Evolutionary conservation across 176 grass and related monocot genomes (phyloP), one percentile per base, ranked within the genome.

Genomic region (Aechmea fasciata): DNA sequence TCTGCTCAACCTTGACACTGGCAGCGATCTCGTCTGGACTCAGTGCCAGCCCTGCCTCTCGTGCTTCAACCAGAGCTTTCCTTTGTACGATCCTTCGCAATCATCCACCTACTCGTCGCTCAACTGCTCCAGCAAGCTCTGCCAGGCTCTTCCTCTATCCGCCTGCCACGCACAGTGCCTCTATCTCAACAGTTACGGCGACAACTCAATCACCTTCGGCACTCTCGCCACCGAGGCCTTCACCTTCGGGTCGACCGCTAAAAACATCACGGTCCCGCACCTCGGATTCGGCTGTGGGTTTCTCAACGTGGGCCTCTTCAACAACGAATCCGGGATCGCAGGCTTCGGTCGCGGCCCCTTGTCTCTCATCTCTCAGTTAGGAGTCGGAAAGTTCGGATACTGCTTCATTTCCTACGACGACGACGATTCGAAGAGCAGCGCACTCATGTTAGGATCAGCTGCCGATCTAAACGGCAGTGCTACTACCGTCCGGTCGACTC

Each of bases 1-100:
- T 23, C 73, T 84, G 10, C 83, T 73, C 41, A 75, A 82, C 69
- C 75, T 65, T 48, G 84, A 95, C 77, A 95, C 87, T 2, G 87
- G 87, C 14, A 90, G 91, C 57, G 87, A 90, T 72, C 87, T 95
- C 51, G 29, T 77, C 47, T 95, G 87, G 87, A 4, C 80, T 0
- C 69, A 63, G 11, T 90, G 87, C 72, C 20, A 49, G 9, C 65
- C 74, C 17, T 61, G 64, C 62, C 17, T 9, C 28, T 0, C 1
- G 4, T 63, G 19, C 52, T 19, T 33, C 47, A 9, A 20, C 17
- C 50, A 13, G 57, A 1, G 29, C 9, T 3, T 47, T 6, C 25
- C 3, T 9, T 24, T 50, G 51, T 95, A 82, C 67, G 50, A 74
- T 17, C 83, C 80, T 0, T 47, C 67, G 1, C 13, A 5, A 0